Base-by-base conservation (phyloP, 1,139 yeast species). In the Debaryomycetaceae sp. region DNA sequence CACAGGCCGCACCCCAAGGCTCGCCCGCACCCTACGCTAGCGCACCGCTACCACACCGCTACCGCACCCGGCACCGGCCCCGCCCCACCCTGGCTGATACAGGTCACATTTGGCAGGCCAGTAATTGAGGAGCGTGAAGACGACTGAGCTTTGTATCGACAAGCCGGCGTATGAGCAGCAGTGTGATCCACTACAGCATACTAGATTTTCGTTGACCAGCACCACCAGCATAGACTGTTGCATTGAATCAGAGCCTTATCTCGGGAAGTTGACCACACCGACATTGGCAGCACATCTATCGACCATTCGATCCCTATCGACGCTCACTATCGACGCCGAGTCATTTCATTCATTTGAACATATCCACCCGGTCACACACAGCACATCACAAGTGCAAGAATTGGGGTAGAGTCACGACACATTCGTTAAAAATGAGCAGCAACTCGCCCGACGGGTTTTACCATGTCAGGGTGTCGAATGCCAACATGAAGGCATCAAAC, bases 391-490 rank as follows among this genome's bases (percentile, higher is more conserved):
- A 17, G 20, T 17, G 20, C 20, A 2, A 17, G 20, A 17, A 17
- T 17, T 17, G 20, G 20, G 20, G 20, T 17, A 17, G 20, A 17
- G 20, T 17, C 20, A 17, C 20, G 20, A 27, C 11, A 27, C 31
- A 14, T 8, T 14, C 24, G 31, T 24, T 37, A 29, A 6, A 23
- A 7, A 45, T 24, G 42, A 47, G 39, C 55, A 55, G 48, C 45
- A 48, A 49, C 29, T 63, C 74, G 5, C 76, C 76, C 20, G 75
- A 71, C 57, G 52, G 59, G 37, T 69, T 67, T 56, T 73, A 68
- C 49, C 70, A 66, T 44, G 61, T 66, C 33, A 57, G 77, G 41
- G 54, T 68, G 44, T 51, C 63, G 44, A 62, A 68, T 44, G 57
- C 67, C 36, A 59, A 64, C 37, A 49, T 68, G 45, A 69, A 67